These are phyloP conservation scores for Penicillium digitatum DNA, from an alignment of 2,329 filamentous ascomycete genomes.

Conservation along the genomic window DNA sequence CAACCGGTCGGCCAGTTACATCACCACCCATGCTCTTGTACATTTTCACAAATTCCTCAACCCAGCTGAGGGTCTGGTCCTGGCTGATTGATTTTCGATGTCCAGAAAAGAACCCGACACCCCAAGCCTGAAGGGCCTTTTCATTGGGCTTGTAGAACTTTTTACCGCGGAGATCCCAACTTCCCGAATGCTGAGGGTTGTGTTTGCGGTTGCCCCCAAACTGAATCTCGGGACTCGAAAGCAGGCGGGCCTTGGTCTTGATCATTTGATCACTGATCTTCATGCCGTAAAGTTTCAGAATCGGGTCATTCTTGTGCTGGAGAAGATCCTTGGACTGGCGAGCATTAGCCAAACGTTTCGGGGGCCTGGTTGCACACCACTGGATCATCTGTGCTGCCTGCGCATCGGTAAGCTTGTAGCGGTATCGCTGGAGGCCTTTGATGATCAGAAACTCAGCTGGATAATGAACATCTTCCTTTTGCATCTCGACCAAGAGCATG, in stretches of 20 bases:
- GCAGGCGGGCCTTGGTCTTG: constrained; percentile 63
- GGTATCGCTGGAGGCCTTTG: constrained; percentile 54
- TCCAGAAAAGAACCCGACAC: constrained; percentile 63
- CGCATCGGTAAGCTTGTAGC: constrained; percentile 54
- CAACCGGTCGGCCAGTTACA: constrained; percentile 46
- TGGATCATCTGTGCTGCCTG: constrained; percentile 88
- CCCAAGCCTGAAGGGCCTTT: constrained; percentile 66
- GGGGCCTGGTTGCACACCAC: constrained; percentile 77
- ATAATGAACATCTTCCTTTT: constrained; percentile 47
- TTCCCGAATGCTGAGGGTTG: constrained; percentile 64
- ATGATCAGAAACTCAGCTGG: constrained; percentile 56
- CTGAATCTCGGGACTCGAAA: constrained; percentile 66
- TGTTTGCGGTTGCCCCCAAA: constrained; percentile 56
- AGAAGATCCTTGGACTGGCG: constrained; percentile 63
- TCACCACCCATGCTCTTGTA: constrained; percentile 61
- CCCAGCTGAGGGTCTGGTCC: constrained; percentile 50
- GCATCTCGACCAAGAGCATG: constrained; percentile 58
- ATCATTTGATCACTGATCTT: constrained; percentile 63
- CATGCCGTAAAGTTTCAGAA: constrained; percentile 70
- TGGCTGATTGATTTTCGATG: constrained; percentile 48
- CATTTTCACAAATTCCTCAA: constrained; percentile 58
- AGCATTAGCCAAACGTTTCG: constrained; percentile 65
- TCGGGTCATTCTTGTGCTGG: constrained; percentile 64
- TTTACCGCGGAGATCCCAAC: constrained; percentile 83
- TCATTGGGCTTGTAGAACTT: constrained; percentile 67